A percentile compares a stretch with the other conserved stretches of the same genome.
These are phyloP conservation scores for Dalbergia cultrata DNA, from an alignment of 306 rosid species.

Conservation along the genomic window DNA sequence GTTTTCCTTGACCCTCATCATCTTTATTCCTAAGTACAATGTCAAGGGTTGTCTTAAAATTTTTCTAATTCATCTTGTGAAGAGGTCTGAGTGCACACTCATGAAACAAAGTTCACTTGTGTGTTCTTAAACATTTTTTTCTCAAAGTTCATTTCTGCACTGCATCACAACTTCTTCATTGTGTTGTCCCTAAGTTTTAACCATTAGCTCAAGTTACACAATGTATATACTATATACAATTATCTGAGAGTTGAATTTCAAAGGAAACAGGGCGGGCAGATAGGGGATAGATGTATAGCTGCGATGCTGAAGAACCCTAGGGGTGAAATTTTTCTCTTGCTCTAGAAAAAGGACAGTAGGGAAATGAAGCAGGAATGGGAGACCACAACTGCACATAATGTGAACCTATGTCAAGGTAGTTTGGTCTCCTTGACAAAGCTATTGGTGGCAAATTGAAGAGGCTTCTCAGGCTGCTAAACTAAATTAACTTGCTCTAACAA, in stretches of 20 bases:
- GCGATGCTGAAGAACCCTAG: not conserved
- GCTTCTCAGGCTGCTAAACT: not conserved
- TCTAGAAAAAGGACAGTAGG: not conserved
- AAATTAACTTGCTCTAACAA: not conserved
- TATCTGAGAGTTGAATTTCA: slow-evolving; percentile 3
- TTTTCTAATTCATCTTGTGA: not conserved
- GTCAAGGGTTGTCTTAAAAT: not conserved
- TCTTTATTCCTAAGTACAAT: not conserved
- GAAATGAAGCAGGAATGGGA: not conserved
- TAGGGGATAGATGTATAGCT: slow-evolving; percentile 6
- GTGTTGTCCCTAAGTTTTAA: not conserved
- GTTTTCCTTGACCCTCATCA: not conserved
- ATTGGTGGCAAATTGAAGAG: not conserved
- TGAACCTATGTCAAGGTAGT: not conserved
- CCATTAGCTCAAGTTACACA: slow-evolving; percentile 6
- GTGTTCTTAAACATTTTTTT: slow-evolving; percentile 5
- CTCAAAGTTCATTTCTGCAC: not conserved
- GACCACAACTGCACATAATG: not conserved
- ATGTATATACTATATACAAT: not conserved
- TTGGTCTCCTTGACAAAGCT: not conserved
- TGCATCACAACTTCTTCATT: not conserved
- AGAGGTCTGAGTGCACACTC: not conserved
- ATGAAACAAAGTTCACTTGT: not conserved
- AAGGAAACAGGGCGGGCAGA: slow-evolving; percentile 5
- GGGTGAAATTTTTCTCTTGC: not conserved